Percentiles rank a stretch among this genome's conserved stretches.
Conservation (phyloP, 2,329 filamentous ascomycete genomes). For the Talaromyces sp. region DNA sequence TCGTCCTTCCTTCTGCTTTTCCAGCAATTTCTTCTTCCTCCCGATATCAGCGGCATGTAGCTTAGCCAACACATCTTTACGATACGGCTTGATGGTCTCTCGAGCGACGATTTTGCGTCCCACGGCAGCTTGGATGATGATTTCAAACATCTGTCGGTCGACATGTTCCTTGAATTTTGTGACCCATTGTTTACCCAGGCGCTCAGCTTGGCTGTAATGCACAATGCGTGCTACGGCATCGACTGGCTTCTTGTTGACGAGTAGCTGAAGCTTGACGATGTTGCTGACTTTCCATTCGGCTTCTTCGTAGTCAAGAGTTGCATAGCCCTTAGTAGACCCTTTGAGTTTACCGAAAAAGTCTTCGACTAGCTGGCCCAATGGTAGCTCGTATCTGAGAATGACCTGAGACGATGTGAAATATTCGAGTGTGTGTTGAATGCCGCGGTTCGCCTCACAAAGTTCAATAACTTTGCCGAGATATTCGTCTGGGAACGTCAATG, state of each 20-base stretch:
- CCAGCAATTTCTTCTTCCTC: slow-evolving; percentile 77
- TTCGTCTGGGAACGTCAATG: slow-evolving; percentile 87
- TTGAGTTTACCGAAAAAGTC: slow-evolving; percentile 98
- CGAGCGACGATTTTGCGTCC: slow-evolving; percentile 80
- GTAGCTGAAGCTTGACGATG: slow-evolving; percentile 82
- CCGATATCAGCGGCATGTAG: slow-evolving; percentile 87
- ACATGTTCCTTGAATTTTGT: slow-evolving; percentile 96
- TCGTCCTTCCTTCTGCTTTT: slow-evolving; percentile 94
- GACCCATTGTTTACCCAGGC: slow-evolving; percentile 83
- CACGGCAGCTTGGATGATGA: slow-evolving; percentile 87
- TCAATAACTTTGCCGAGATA: slow-evolving; percentile 94
- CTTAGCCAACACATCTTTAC: slow-evolving; percentile 92
- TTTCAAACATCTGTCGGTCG: slow-evolving; percentile 93
- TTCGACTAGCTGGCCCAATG: slow-evolving; percentile 85
- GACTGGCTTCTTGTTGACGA: slow-evolving; percentile 90
- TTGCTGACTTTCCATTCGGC: slow-evolving; percentile 77
- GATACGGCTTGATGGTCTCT: slow-evolving; percentile 93
- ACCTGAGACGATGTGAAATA: slow-evolving; percentile 93
- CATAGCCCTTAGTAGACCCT: slow-evolving; percentile 89
- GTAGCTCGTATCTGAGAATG: slow-evolving; percentile 88
- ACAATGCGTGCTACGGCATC: slow-evolving; percentile 92
- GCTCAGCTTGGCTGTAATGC: slow-evolving; percentile 74
- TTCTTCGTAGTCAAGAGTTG: slow-evolving; percentile 94
- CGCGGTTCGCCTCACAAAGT: slow-evolving; percentile 84
- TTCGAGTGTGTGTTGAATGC: slow-evolving; percentile 79